These are phyloP conservation scores for Wallemia hederae DNA, from an alignment of 1,284 basidiomycete genomes.

Conservation along the genomic window DNA sequence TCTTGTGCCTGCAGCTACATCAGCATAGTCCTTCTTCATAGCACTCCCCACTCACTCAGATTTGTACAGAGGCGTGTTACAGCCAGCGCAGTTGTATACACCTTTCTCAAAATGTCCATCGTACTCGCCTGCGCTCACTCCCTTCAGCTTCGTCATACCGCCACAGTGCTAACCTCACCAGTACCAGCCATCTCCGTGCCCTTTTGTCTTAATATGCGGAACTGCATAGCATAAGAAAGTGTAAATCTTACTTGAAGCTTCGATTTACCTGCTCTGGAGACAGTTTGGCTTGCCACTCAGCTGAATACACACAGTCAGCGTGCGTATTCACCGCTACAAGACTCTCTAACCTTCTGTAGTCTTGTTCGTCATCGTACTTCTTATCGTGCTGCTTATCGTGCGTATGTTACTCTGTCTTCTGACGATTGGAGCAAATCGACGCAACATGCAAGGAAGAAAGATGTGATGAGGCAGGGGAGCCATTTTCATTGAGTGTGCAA, in stretches of 20 bases:
- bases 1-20: not conserved
- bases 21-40: constrained; percentile 4
- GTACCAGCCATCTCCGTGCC: not conserved
- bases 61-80: constrained; percentile 15
- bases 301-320: not conserved
- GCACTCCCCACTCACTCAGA: constrained; percentile 17
- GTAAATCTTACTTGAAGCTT: too few species aligned
- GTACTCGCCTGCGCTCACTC: not conserved
- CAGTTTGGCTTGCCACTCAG: not conserved
- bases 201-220: not conserved
- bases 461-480: too few species aligned
- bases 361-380: too few species aligned
- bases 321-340: not conserved
- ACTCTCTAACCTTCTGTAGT: too few species aligned
- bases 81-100: constrained; percentile 16
- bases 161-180: not conserved
- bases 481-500: too few species aligned
- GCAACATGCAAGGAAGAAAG: too few species aligned
- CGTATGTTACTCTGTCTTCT: too few species aligned
- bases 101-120: constrained; percentile 3
- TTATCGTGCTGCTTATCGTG: too few species aligned
- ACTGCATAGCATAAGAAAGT: not conserved
- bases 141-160: not conserved
- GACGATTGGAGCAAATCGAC: too few species aligned
- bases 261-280: not conserved